Percentiles rank a stretch among this genome's conserved stretches.
These are phyloP conservation scores for Mycena crocata DNA, from an alignment of 768 basidiomycete species.

Conservation along the genomic window DNA sequence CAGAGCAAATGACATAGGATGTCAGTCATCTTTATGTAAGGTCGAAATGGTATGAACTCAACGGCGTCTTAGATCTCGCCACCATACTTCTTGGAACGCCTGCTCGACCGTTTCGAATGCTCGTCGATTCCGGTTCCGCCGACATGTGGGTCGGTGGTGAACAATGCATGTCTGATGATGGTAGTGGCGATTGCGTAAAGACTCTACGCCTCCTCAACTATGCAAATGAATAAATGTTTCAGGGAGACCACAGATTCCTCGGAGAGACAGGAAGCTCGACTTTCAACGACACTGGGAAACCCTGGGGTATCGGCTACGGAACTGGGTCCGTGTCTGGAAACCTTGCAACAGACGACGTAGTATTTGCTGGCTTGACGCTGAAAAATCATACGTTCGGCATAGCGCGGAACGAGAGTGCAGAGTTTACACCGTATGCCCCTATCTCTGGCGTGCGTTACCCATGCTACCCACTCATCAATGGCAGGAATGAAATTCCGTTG, in stretches of 20 bases:
- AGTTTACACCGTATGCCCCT: conserved; percentile 59
- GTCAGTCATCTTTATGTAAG: conserved; percentile 35
- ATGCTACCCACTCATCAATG: neutral
- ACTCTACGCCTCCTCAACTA: neutral
- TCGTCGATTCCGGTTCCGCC: conserved; percentile 73
- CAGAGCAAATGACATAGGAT: conserved; percentile 66
- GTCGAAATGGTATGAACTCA: neutral
- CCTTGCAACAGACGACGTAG: conserved; percentile 67
- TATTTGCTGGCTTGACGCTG: conserved; percentile 68
- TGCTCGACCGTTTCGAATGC: conserved; percentile 55
- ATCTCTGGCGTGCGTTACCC: neutral
- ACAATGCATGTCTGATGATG: conserved; percentile 50
- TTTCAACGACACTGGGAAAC: conserved; percentile 59
- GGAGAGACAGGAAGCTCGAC: conserved; percentile 67
- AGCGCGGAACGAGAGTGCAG: conserved; percentile 61
- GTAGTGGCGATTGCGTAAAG: conserved; percentile 39
- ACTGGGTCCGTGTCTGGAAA: conserved; percentile 70
- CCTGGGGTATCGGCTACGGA: conserved; percentile 68
- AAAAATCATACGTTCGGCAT: conserved; percentile 70
- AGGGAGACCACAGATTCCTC: conserved; percentile 68
- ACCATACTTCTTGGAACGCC: conserved; percentile 59
- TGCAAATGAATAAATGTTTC: neutral
- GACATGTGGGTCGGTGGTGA: conserved; percentile 71
- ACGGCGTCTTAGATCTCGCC: conserved; percentile 42
- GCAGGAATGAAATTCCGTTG: conserved; percentile 50